These are phyloP conservation scores for Psilocybe cyanescens DNA, from an alignment of 768 basidiomycete species.

Conservation along the genomic window DNA sequence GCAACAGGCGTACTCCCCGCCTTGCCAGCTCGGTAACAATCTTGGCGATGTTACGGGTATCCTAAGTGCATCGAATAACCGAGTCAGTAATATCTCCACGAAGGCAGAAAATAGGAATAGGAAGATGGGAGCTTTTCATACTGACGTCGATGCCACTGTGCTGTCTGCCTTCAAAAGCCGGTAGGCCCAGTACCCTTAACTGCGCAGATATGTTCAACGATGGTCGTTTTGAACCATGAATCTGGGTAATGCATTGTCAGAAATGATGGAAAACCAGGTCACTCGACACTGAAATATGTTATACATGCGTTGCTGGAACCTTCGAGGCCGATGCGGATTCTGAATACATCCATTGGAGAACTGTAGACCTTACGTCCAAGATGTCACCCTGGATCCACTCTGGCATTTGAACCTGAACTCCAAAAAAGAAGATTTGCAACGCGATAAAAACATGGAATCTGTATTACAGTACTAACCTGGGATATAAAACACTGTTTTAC, in stretches of 20 bases:
- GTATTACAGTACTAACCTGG: conserved; percentile 45
- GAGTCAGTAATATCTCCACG: conserved; percentile 19
- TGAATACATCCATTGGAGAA: conserved; percentile 48
- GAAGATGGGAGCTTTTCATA: conserved; percentile 23
- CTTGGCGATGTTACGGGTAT: conserved; percentile 87
- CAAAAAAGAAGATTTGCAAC: conserved; percentile 2
- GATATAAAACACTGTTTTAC: conserved; percentile 92
- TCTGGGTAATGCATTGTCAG: conserved; percentile 23
- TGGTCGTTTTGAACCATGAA: conserved; percentile 31
- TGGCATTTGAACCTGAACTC: conserved; percentile 63
- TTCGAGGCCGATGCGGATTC: conserved; percentile 24
- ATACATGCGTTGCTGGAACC: conserved; percentile 22
- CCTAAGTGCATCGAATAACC: conserved; percentile 49
- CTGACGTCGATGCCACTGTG: conserved; percentile 93
- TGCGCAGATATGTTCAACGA: conserved; percentile 76
- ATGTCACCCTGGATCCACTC: conserved; percentile 75
- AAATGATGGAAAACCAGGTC: conserved; percentile 5
- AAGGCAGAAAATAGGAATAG: conserved; percentile 18
- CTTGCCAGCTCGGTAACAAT: conserved; percentile 80
- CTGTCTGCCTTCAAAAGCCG: conserved; percentile 78
- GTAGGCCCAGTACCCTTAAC: conserved; percentile 70
- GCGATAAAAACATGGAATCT: conserved; percentile 8
- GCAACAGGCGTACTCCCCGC: conserved; percentile 65
- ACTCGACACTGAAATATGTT: conserved; percentile 11
- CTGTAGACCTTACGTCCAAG: conserved; percentile 71